Percentiles rank a stretch among this genome's conserved stretches.
Evolutionary conservation across 139 green algal genomes (phyloP).

Genomic region (Deuterostichococcus epilithicus): DNA sequence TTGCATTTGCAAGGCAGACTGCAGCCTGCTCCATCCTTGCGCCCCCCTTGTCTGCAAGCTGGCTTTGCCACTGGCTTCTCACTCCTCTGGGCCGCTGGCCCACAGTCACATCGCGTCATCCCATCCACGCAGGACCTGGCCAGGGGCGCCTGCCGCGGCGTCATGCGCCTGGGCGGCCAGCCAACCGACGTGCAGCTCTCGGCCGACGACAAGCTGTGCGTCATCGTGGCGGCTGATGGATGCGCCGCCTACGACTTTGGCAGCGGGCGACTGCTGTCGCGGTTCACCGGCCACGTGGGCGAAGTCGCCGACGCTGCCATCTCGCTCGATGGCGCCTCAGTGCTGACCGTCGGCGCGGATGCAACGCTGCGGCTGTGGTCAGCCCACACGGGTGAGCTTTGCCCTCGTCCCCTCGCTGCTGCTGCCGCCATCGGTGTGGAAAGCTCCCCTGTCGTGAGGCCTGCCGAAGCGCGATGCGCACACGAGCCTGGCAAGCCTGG

Average conservation of each 20-base stretch:
- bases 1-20: no score
- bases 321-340: slow-evolving; percentile 7
- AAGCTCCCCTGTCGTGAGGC: no score
- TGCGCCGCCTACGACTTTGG: neutral
- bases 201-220: slow-evolving; percentile 15
- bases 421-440: no score
- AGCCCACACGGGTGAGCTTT: slow-evolving; percentile 16
- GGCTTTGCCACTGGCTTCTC: no score
- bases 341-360: slow-evolving; percentile 49
- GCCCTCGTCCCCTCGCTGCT: no score
- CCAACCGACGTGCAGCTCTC: neutral
- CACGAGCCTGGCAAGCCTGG: no score
- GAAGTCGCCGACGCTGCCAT: slow-evolving; percentile 24
- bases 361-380: slow-evolving; percentile 37
- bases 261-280: neutral
- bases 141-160: slow-evolving; percentile 25
- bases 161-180: slow-evolving; percentile 19
- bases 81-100: neutral
- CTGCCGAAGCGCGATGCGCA: no score
- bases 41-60: no score
- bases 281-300: slow-evolving; percentile 19
- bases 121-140: slow-evolving; percentile 2
- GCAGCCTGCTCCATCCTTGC: no score
- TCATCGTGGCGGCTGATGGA: neutral
- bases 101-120: neutral